These are phyloP conservation scores for Starmerella stigmatis DNA, from an alignment of 805 yeast genomes.

Conservation along the genomic window DNA sequence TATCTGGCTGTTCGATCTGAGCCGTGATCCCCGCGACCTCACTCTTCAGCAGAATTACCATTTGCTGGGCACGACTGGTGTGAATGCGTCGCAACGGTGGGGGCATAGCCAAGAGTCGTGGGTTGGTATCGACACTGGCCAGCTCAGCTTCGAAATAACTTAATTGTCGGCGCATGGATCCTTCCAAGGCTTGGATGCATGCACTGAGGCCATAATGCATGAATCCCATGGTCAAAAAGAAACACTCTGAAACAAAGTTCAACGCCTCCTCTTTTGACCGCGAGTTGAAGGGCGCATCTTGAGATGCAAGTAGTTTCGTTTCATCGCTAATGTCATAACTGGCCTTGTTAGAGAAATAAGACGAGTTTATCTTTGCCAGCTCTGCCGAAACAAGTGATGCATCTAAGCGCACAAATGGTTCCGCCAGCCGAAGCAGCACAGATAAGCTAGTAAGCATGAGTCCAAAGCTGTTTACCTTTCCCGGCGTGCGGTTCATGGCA, in stretches of 20 bases:
- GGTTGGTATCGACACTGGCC: slow-evolving; percentile 8
- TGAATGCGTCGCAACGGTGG: background rate
- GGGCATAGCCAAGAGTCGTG: background rate
- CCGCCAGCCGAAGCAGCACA: slow-evolving; percentile 58
- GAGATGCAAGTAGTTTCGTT: slow-evolving; percentile 69
- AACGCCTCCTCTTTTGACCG: slow-evolving; percentile 34
- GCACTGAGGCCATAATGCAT: slow-evolving; percentile 88
- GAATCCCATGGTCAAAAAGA: slow-evolving; percentile 66
- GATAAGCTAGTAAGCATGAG: slow-evolving; percentile 68
- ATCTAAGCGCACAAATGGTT: slow-evolving; percentile 68
- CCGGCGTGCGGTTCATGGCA: slow-evolving; percentile 62
- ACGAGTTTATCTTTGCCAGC: slow-evolving; percentile 63
- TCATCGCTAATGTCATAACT: slow-evolving; percentile 66
- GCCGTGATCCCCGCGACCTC: slow-evolving; percentile 46
- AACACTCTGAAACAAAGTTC: slow-evolving; percentile 88
- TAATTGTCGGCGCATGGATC: slow-evolving; percentile 39
- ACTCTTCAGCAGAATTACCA: slow-evolving; percentile 7
- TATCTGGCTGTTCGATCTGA: slow-evolving; percentile 44
- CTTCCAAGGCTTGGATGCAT: slow-evolving; percentile 45
- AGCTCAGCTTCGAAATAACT: slow-evolving; percentile 30
- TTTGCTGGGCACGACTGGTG: background rate
- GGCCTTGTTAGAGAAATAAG: slow-evolving; percentile 48
- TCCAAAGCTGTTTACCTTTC: slow-evolving; percentile 62
- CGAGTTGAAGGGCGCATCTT: slow-evolving; percentile 43
- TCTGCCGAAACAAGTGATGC: slow-evolving; percentile 31